Evolutionary conservation across 2,329 filamentous ascomycete species (phyloP).

Genomic region (Microsporum audouinii): DNA sequence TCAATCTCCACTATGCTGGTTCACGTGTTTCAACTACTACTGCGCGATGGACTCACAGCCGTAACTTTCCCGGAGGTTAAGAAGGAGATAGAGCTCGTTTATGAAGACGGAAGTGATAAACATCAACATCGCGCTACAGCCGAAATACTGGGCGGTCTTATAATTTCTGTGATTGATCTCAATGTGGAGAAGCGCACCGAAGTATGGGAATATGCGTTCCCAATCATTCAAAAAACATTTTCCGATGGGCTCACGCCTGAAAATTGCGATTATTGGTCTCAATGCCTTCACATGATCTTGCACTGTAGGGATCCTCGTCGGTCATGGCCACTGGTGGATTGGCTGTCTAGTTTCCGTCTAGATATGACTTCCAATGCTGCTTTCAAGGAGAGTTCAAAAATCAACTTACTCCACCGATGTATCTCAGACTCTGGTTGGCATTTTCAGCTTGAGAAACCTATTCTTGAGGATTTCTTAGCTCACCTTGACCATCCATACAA

Average conservation of each 20-base stretch:
- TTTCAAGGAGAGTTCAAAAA: slow-evolving; percentile 97
- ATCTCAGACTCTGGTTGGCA: slow-evolving; percentile 90
- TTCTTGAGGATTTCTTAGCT: slow-evolving; percentile 74
- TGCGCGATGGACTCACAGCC: slow-evolving; percentile 58
- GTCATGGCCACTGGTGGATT: slow-evolving; percentile 73
- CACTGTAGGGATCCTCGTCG: slow-evolving; percentile 83
- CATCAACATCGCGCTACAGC: slow-evolving; percentile 93
- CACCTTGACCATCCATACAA: slow-evolving; percentile 98
- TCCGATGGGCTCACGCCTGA: slow-evolving; percentile 89
- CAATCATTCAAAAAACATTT: slow-evolving; percentile 74
- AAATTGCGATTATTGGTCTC: slow-evolving; percentile 89
- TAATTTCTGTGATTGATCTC: slow-evolving; percentile 70
- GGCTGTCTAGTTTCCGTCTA: slow-evolving; percentile 70
- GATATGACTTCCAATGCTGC: slow-evolving; percentile 94
- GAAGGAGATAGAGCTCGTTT: slow-evolving; percentile 63
- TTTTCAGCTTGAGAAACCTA: slow-evolving; percentile 79
- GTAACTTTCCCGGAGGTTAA: slow-evolving; percentile 82
- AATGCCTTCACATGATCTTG: slow-evolving; percentile 78
- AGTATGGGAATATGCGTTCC: slow-evolving; percentile 83
- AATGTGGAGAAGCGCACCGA: slow-evolving; percentile 59
- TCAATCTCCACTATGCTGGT: slow-evolving; percentile 76
- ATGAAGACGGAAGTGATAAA: slow-evolving; percentile 88
- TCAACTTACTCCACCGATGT: slow-evolving; percentile 77
- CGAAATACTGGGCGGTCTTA: slow-evolving; percentile 78
- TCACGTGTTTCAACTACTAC: slow-evolving; percentile 80